Evolutionary conservation across 768 basidiomycete genomes (phyloP), one percentile per base, ranked within the genome.

Genomic region (Wakefieldia striispora): DNA sequence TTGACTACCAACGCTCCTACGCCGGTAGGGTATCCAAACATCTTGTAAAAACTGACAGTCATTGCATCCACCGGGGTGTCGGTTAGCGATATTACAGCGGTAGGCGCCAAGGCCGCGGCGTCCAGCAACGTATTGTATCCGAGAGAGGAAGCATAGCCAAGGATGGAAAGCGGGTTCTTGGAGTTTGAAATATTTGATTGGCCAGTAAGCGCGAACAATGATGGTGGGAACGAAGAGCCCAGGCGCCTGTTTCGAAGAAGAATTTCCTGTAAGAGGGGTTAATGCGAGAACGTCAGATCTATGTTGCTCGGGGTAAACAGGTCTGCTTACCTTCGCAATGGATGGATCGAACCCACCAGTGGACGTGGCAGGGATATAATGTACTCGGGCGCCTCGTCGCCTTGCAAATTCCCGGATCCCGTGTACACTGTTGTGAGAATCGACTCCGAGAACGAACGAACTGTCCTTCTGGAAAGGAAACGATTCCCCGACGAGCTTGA

Each of bases 11-110:
- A 73, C 12, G 88, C 88, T 31, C 91, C 90, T 37, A 91, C 80
- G 8, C 90, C 90, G 0, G 89, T 91, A 11, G 90, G 90, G 57
- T 83, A 92, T 29, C 90, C 90, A 55, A 91, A 89, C 86, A 92
- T 91, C 58, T 93, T 93, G 70, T 93, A 93, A 59, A 92, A 91
- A 38, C 86, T 88, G 45, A 93, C 62, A 0, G 83, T 88, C 78
- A 91, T 82, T 1, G 89, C 90, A 65, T 93, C 91, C 11, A 90
- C 84, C 4, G 83, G 80, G 26, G 75, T 76, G 44, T 84, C 78
- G 1, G 77, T 66, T 13, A 93, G 72, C 12, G 86, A 86, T 47
- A 92, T 77, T 16, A 72, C 61, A 8, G 88, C 81, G 1, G 87
- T 84, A 10, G 90, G 82, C 2, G 83, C 89, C 34, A 92, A 73